Evolutionary conservation across 2,329 filamentous ascomycete genomes (phyloP).

Genomic region (Chaetomium sp.): DNA sequence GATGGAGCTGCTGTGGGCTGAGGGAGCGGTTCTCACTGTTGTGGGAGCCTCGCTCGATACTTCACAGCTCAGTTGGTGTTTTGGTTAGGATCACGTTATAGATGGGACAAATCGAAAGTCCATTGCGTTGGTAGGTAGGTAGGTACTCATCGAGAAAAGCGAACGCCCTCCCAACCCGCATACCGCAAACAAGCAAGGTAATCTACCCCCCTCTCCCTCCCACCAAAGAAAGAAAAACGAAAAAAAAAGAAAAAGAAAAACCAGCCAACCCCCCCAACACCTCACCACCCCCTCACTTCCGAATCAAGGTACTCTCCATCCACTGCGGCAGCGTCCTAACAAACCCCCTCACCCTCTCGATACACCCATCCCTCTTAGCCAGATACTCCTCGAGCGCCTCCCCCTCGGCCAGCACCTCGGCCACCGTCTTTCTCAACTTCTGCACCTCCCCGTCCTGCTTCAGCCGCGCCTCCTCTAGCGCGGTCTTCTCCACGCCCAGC

Average conservation of each 20-base stretch:
- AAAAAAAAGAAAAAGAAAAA: background rate
- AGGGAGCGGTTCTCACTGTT: too few relatives aligned
- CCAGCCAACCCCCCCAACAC: background rate
- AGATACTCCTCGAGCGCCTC: slow-evolving; percentile 6
- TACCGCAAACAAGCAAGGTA: background rate
- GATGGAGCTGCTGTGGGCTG: too few relatives aligned
- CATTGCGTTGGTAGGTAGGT: background rate
- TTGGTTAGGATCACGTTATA: background rate
- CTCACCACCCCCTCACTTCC: background rate
- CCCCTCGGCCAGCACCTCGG: background rate
- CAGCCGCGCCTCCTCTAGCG: background rate
- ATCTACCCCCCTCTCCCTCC: background rate
- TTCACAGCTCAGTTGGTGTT: too few relatives aligned
- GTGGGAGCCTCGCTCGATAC: too few relatives aligned
- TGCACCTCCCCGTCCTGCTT: background rate
- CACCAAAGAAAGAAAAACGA: too few relatives aligned
- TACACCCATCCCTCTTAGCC: background rate
- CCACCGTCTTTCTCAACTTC: background rate
- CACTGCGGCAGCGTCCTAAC: background rate
- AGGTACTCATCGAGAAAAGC: background rate
- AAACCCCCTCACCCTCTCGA: slow-evolving; percentile 2
- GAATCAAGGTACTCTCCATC: background rate
- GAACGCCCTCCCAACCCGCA: background rate
- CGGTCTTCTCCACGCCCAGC: background rate
- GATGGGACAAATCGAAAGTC: background rate